phyloP scores from a whole-genome alignment of 2,329 filamentous ascomycete species.

The Pleurostoma richardsiae region DNA sequence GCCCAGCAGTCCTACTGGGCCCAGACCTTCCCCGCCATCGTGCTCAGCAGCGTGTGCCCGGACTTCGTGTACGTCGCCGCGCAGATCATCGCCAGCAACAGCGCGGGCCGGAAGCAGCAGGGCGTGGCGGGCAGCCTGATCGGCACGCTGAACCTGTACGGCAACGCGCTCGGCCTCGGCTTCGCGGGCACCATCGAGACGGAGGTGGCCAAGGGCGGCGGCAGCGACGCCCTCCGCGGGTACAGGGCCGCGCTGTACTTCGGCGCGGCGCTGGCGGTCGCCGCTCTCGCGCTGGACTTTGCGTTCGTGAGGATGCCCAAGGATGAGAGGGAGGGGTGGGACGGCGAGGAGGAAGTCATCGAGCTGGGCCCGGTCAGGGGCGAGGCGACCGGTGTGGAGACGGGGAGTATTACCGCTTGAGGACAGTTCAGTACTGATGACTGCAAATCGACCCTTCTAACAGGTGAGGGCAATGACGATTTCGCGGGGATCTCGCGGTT shows the following conservation, averaged over 20 bases:
- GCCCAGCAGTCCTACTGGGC: constrained; percentile 38
- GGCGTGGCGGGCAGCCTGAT: constrained; percentile 45
- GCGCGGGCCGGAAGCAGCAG: constrained; percentile 39
- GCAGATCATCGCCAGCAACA: constrained; percentile 49
- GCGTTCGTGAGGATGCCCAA: constrained; percentile 33
- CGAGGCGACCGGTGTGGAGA: no score
- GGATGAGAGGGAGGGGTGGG: constrained; percentile 29
- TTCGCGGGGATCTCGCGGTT: no score
- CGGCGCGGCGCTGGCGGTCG: constrained; percentile 25
- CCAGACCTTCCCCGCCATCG: constrained; percentile 31
- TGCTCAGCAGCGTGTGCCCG: constrained; percentile 30
- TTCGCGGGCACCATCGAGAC: constrained; percentile 28
- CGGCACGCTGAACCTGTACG: constrained; percentile 28
- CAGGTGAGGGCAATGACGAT: no score
- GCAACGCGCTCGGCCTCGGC: constrained; percentile 22
- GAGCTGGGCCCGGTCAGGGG: no score
- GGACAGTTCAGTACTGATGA: no score
- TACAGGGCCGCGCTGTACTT: constrained; percentile 35
- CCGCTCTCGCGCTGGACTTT: constrained; percentile 26
- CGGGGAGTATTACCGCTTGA: no score
- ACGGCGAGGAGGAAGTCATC: constrained; percentile 1
- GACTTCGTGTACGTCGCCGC: constrained; percentile 46
- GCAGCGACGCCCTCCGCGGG: constrained; percentile 19
- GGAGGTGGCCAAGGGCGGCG: constrained; percentile 4
- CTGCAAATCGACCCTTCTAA: no score